A percentile compares a stretch with the other conserved stretches of the same genome.
Evolutionary conservation across 1,284 basidiomycete species (phyloP).

Genomic region (Cryptococcus sp.): DNA sequence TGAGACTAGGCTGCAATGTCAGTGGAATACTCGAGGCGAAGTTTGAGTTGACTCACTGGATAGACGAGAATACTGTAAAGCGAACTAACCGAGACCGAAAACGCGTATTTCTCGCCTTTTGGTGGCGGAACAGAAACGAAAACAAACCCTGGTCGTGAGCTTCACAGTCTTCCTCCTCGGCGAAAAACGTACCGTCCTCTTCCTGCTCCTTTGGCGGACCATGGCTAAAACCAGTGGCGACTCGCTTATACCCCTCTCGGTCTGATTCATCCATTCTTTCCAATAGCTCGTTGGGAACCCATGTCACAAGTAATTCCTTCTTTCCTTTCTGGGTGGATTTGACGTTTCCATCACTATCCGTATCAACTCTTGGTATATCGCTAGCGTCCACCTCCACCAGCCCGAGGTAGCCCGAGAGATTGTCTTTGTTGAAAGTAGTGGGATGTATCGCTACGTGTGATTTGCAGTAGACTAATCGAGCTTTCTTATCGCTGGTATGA

Average conservation of each 20-base stretch:
- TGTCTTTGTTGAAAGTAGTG: constrained; percentile 83
- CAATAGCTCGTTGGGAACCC: constrained; percentile 45
- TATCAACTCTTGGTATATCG: constrained; percentile 31
- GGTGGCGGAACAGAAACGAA: constrained; percentile 44
- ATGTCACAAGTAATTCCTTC: constrained; percentile 38
- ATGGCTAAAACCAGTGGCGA: constrained; percentile 20
- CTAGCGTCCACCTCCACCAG: constrained; percentile 67
- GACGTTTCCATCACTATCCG: constrained; percentile 1
- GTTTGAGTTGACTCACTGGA: constrained; percentile 53
- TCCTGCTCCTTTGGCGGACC: constrained; percentile 15
- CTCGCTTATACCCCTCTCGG: constrained; percentile 30
- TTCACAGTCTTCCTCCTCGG: background rate
- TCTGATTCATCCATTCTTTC: constrained; percentile 42
- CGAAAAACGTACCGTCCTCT: constrained; percentile 35
- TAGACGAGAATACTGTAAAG: constrained; percentile 86
- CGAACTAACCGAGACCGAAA: constrained; percentile 81
- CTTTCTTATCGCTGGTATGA: constrained; percentile 15
- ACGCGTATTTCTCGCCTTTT: constrained; percentile 83
- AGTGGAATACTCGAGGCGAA: background rate
- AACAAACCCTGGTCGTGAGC: constrained; percentile 34
- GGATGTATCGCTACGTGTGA: constrained; percentile 93
- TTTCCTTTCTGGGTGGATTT: constrained; percentile 3
- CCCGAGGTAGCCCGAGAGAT: constrained; percentile 86
- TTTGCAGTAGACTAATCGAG: constrained; percentile 71
- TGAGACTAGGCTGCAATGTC: constrained; percentile 36